These are phyloP conservation scores for Boletus bicolor DNA, from an alignment of 768 basidiomycete species.

Conservation along the genomic window DNA sequence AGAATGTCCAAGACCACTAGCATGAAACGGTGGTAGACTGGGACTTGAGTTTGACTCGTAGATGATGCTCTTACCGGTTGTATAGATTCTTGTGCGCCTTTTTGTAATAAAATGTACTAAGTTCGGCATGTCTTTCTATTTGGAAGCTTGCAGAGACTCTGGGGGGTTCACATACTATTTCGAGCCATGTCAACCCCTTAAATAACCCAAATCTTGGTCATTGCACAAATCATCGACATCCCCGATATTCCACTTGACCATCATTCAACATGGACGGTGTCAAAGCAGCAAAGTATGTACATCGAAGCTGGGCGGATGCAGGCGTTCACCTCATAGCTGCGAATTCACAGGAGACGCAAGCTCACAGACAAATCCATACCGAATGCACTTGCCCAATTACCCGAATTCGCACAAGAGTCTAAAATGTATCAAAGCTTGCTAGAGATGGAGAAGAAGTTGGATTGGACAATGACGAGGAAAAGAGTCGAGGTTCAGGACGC, in stretches of 20 bases:
- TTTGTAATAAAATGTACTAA: background rate
- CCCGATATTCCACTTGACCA: background rate
- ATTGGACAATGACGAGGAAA: constrained; percentile 94
- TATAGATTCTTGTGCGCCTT: background rate
- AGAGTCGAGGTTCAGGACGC: constrained; percentile 89
- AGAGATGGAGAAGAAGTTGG: constrained; percentile 86
- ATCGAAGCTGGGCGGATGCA: background rate
- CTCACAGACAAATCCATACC: constrained; percentile 78
- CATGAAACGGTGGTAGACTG: background rate
- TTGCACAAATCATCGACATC: background rate
- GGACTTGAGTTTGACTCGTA: background rate
- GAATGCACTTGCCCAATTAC: constrained; percentile 67
- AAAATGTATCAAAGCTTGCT: constrained; percentile 82
- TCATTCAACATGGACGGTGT: constrained; percentile 24
- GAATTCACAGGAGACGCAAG: constrained; percentile 59
- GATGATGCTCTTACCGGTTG: background rate
- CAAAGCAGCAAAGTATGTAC: constrained; percentile 35
- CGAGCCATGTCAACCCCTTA: background rate
- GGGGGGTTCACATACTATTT: constrained; percentile 11
- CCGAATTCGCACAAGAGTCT: constrained; percentile 77
- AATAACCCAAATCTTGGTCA: too few species aligned
- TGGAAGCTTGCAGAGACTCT: too few species aligned
- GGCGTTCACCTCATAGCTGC: background rate
- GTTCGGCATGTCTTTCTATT: too few species aligned
- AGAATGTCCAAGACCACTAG: background rate